Conservation (phyloP, 371 early-diverging fungal genomes). For the Furculomyces boomerangus region DNA sequence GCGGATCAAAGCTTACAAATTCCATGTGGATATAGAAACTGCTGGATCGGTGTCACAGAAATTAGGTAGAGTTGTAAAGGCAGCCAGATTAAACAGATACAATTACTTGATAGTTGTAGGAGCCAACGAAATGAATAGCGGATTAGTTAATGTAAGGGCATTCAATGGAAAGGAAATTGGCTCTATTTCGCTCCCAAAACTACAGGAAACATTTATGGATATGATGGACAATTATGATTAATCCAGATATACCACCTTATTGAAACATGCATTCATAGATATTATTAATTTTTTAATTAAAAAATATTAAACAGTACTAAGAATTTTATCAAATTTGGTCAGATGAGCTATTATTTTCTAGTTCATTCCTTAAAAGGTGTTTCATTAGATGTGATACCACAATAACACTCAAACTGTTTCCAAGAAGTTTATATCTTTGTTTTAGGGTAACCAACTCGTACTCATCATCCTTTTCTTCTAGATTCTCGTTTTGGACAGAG, state of each 20-base stretch:
- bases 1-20: conserved; percentile 29
- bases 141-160: conserved; percentile 14
- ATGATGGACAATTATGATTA: conserved; percentile 11
- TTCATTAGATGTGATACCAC: conserved; percentile 28
- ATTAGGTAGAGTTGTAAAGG: conserved; percentile 83
- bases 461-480: not conserved
- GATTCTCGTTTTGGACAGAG: not conserved
- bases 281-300: not conserved
- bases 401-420: conserved; percentile 54
- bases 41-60: conserved; percentile 61
- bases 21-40: conserved; percentile 50
- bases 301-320: not conserved
- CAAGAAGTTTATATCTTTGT: conserved; percentile 46
- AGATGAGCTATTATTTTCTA: not conserved
- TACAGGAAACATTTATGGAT: conserved; percentile 12
- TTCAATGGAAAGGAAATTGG: conserved; percentile 12
- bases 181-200: conserved; percentile 7
- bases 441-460: conserved; percentile 19
- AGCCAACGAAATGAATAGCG: conserved; percentile 12
- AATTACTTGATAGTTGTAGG: conserved; percentile 22
- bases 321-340: not conserved
- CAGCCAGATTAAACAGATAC: conserved; percentile 30
- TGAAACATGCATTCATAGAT: not conserved
- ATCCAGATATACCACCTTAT: not conserved
- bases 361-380: not conserved